Evolutionary conservation across 108 stramenopile species (phyloP).

Genomic region (Cyclotella choctawhatcheeana): DNA sequence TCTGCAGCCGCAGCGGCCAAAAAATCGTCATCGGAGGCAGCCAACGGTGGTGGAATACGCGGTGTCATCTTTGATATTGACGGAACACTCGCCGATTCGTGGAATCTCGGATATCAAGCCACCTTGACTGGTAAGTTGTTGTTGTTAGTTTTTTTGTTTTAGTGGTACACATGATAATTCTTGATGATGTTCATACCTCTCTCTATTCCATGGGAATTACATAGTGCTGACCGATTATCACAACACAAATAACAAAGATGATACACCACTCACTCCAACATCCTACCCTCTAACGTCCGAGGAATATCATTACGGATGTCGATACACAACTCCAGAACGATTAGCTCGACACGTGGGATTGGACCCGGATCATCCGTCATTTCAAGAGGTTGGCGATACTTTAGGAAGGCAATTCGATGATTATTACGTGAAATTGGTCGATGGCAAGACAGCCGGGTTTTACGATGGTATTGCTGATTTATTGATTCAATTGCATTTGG

Average conservation of each 20-base stretch:
- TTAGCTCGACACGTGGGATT: slow-evolving; percentile 85
- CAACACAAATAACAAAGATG: slow-evolving; percentile 35
- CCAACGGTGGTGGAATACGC: slow-evolving; percentile 33
- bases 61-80: slow-evolving; percentile 87
- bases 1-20: background rate
- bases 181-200: too few relatives aligned
- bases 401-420: slow-evolving; percentile 78
- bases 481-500: slow-evolving; percentile 43
- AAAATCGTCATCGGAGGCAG: background rate
- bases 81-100: slow-evolving; percentile 85
- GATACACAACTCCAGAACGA: slow-evolving; percentile 80
- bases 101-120: slow-evolving; percentile 85
- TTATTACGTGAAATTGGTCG: slow-evolving; percentile 77
- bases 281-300: slow-evolving; percentile 58
- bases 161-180: too few relatives aligned
- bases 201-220: too few relatives aligned
- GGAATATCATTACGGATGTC: slow-evolving; percentile 72
- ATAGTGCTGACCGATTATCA: slow-evolving; percentile 68
- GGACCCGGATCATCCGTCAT: slow-evolving; percentile 58
- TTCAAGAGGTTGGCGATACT: slow-evolving; percentile 57
- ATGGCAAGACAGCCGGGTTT: slow-evolving; percentile 73
- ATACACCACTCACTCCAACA: slow-evolving; percentile 29
- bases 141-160: too few relatives aligned
- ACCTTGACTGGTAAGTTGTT: too few relatives aligned
- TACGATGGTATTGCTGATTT: slow-evolving; percentile 71